phyloP scores from a whole-genome alignment of 2,329 filamentous ascomycete species.

The Macrophomina phaseolina region DNA sequence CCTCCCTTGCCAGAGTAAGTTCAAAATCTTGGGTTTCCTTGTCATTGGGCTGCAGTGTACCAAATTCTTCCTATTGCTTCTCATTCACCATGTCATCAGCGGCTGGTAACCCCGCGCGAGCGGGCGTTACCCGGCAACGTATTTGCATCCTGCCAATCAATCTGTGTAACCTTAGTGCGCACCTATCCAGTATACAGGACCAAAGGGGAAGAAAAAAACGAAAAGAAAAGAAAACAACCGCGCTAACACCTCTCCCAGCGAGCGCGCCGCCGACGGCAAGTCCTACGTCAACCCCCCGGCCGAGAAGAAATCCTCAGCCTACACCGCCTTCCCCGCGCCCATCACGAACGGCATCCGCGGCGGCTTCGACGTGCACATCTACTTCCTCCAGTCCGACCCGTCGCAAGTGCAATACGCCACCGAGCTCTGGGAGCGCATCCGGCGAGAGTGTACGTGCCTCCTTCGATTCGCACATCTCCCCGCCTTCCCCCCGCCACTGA shows the following conservation, averaged over 20 bases:
- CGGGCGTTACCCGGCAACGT: no score
- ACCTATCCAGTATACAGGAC: no score
- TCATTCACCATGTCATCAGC: no score
- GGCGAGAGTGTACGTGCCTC: slow-evolving; percentile 71
- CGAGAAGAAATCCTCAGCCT: slow-evolving; percentile 68
- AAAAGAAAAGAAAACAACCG: background rate
- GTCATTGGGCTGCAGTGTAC: no score
- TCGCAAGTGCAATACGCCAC: slow-evolving; percentile 70
- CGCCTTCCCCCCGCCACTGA: background rate
- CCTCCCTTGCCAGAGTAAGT: slow-evolving; percentile 57
- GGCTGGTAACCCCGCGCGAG: no score
- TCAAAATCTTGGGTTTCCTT: background rate
- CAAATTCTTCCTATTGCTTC: no score
- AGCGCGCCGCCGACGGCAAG: slow-evolving; percentile 75
- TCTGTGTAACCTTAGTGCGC: no score
- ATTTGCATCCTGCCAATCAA: background rate
- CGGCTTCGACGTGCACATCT: slow-evolving; percentile 88
- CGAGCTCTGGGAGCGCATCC: slow-evolving; percentile 77
- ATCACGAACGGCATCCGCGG: slow-evolving; percentile 69
- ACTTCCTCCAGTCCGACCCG: slow-evolving; percentile 70
- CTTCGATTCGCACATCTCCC: background rate
- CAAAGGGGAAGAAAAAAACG: no score
- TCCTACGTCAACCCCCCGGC: slow-evolving; percentile 72
- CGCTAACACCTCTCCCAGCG: slow-evolving; percentile 43
- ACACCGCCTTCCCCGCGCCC: slow-evolving; percentile 71